phyloP scores from a whole-genome alignment of 768 basidiomycete genomes.

The Mycena kentingensis region DNA sequence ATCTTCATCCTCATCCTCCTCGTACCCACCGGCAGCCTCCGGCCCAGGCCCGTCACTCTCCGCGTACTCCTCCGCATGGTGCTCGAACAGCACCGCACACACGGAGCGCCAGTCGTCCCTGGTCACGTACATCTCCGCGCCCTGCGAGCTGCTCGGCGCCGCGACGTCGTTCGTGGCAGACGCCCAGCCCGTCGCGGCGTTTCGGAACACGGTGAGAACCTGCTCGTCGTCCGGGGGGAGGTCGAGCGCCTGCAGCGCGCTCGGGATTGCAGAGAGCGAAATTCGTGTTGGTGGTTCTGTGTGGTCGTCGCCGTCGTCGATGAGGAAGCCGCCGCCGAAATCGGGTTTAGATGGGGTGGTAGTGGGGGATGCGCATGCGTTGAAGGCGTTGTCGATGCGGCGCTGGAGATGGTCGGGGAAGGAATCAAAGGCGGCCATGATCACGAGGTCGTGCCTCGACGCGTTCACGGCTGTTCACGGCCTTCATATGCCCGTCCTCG shows the following conservation, averaged over 20 bases:
- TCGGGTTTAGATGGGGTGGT: slow-evolving; percentile 15
- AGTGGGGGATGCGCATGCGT: slow-evolving; percentile 27
- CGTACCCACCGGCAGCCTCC: slow-evolving; percentile 31
- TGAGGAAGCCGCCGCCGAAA: slow-evolving; percentile 36
- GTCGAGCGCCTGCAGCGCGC: slow-evolving; percentile 63
- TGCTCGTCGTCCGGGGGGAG: slow-evolving; percentile 75
- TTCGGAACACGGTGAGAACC: slow-evolving; percentile 69
- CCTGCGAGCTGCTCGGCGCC: slow-evolving; percentile 18
- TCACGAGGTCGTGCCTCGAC: neutral
- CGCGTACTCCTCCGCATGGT: slow-evolving; percentile 32
- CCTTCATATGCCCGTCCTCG: neutral
- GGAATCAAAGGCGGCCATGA: slow-evolving; percentile 27
- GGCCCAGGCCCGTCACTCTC: slow-evolving; percentile 26
- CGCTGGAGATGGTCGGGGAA: slow-evolving; percentile 45
- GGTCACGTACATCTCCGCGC: slow-evolving; percentile 44
- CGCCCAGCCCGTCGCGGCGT: slow-evolving; percentile 75
- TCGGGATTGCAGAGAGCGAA: slow-evolving; percentile 56
- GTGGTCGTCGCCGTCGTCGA: slow-evolving; percentile 24
- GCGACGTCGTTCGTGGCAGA: slow-evolving; percentile 26
- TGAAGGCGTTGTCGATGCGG: slow-evolving; percentile 57
- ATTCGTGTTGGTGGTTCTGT: slow-evolving; percentile 38
- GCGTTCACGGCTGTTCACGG: neutral
- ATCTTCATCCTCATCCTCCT: slow-evolving; percentile 25
- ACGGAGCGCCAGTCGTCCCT: slow-evolving; percentile 79
- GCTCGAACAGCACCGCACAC: slow-evolving; percentile 71